A percentile compares a stretch with the other conserved stretches of the same genome.
Conservation (phyloP, 371 early-diverging fungal species). For the Mortierella sp. region DNA sequence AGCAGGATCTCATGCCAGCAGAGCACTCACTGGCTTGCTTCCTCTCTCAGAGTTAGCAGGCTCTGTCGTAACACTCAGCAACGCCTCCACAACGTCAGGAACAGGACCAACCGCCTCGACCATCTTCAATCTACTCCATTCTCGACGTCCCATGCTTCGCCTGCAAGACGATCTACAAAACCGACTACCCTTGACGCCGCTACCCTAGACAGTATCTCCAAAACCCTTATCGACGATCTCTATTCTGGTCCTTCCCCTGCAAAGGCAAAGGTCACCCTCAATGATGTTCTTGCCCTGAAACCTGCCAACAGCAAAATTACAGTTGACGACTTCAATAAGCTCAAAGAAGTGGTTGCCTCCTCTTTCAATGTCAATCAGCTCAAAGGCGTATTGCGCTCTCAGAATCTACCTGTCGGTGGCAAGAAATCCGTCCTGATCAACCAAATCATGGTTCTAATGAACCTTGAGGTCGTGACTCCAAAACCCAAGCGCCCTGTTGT, state of each 20-base stretch:
- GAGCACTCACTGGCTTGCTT: slow-evolving; percentile 23
- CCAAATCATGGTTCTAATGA: slow-evolving; percentile 47
- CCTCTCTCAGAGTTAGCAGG: slow-evolving; percentile 15
- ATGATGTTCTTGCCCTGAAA: slow-evolving; percentile 44
- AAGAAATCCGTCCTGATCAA: slow-evolving; percentile 41
- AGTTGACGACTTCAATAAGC: slow-evolving; percentile 42
- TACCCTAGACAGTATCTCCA: slow-evolving; percentile 35
- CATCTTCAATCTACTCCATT: not conserved
- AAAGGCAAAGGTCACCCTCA: slow-evolving; percentile 30
- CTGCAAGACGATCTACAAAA: not conserved
- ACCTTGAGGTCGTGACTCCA: slow-evolving; percentile 30
- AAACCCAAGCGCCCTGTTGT: slow-evolving; percentile 16
- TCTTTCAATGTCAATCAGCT: slow-evolving; percentile 49
- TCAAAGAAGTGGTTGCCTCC: slow-evolving; percentile 28
- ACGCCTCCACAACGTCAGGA: not conserved
- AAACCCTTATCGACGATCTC: slow-evolving; percentile 29
- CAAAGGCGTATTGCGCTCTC: slow-evolving; percentile 30
- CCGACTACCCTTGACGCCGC: slow-evolving; percentile 14
- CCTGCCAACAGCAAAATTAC: slow-evolving; percentile 19
- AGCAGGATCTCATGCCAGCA: slow-evolving; percentile 34
- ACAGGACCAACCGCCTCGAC: slow-evolving; percentile 4
- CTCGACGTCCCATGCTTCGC: slow-evolving; percentile 2
- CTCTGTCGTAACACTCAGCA: slow-evolving; percentile 2
- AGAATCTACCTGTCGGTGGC: slow-evolving; percentile 21
- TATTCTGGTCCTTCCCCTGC: slow-evolving; percentile 13